Evolutionary conservation across 148 eudicot genomes (phyloP).

Genomic region (Persicaria maculosa): DNA sequence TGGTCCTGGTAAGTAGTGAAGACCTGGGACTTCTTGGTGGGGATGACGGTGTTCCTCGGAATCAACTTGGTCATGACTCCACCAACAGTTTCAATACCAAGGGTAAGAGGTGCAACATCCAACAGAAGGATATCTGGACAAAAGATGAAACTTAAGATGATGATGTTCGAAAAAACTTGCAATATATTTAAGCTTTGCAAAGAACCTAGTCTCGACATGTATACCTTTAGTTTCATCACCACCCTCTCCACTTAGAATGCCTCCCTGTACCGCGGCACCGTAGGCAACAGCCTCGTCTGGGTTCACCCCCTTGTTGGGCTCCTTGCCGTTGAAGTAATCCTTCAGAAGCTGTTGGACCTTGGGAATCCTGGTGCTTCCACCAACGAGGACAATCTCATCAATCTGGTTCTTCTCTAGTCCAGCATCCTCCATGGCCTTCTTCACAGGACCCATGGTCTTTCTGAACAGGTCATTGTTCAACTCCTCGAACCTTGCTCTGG

Average conservation of each 20-base stretch:
- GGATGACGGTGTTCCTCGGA: conserved; percentile 71
- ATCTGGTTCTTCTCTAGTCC: conserved; percentile 13
- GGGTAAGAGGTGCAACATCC: conserved; percentile 79
- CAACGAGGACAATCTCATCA: conserved; percentile 14
- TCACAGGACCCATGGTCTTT: conserved; percentile 14
- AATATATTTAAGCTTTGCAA: neutral
- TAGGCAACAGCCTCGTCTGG: conserved; percentile 15
- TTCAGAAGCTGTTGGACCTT: conserved; percentile 13
- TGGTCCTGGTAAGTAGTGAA: conserved; percentile 86
- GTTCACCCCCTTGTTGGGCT: conserved; percentile 14
- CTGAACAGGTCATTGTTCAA: conserved; percentile 13
- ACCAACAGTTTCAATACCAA: conserved; percentile 76
- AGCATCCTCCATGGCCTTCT: conserved; percentile 15
- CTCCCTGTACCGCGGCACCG: conserved; percentile 14
- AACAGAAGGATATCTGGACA: conserved; percentile 53
- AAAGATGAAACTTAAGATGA: neutral
- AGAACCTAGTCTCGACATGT: neutral
- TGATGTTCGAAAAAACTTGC: neutral
- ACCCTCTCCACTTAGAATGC: conserved; percentile 15
- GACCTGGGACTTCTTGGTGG: conserved; percentile 75
- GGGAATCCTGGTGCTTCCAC: conserved; percentile 14
- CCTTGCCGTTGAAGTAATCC: conserved; percentile 15
- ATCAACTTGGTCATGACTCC: conserved; percentile 91
- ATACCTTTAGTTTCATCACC: conserved; percentile 13
- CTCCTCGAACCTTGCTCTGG: conserved; percentile 14